Conservation (phyloP, 2,329 filamentous ascomycete genomes). For the Pyricularia pennisetigena region DNA sequence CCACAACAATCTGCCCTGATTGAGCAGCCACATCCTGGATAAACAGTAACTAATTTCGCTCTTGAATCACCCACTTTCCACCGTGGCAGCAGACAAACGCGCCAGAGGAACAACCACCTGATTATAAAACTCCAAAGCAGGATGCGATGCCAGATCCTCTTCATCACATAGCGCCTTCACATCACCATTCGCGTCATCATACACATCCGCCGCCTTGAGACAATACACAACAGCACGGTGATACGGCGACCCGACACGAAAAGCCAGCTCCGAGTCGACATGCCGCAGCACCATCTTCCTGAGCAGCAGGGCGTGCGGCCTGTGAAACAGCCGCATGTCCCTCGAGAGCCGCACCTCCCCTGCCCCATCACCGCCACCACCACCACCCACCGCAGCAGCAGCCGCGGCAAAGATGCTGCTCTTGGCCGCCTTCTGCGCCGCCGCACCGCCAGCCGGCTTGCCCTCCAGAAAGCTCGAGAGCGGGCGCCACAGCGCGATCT, state of each 20-base stretch:
- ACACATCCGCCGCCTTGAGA: constrained; percentile 1
- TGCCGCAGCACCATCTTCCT: neutral
- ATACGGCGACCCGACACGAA: constrained; percentile 1
- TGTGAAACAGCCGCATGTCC: neutral
- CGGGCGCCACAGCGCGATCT: constrained; percentile 26
- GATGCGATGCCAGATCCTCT: neutral
- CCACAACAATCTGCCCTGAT: neutral
- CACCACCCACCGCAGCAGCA: too few species aligned
- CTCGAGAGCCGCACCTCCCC: neutral
- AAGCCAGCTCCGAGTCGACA: constrained; percentile 2
- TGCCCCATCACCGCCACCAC: neutral
- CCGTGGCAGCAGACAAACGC: neutral
- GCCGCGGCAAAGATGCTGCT: neutral
- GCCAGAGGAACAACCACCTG: constrained; percentile 3
- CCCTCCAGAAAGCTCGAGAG: constrained; percentile 13
- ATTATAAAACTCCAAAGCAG: constrained; percentile 5
- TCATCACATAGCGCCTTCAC: neutral
- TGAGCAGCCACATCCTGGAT: neutral
- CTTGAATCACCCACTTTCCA: neutral
- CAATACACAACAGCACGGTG: neutral
- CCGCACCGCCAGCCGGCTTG: neutral
- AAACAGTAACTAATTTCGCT: neutral
- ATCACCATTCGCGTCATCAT: neutral
- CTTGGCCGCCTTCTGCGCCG: neutral
- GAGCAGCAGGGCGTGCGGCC: constrained; percentile 1